Evolutionary conservation across 768 basidiomycete species (phyloP), one percentile per base, ranked within the genome.

Genomic region (Paxillus ammoniavirescens): DNA sequence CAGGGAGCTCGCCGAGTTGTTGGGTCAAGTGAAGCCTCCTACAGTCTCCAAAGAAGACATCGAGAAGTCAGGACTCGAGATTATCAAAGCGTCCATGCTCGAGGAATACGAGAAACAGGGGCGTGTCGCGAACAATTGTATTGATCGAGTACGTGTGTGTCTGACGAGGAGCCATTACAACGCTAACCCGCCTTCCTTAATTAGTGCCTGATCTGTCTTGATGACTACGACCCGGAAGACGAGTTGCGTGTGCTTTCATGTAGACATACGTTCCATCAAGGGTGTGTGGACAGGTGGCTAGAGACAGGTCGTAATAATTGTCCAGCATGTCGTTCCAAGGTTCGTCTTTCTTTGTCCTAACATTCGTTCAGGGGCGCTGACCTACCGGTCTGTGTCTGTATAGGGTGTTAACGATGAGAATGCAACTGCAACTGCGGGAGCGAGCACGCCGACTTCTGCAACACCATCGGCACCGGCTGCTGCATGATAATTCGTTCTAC

Each of bases 221-320:
- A 91, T 52, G 92, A 96, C 50, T 97, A 97, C 69, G 78, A 79
- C 31, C 66, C 75, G 2, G 86, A 89, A 42, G 90, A 93, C 42
- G 85, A 93, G 26, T 71, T 95, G 45, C 84, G 95, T 23, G 72
- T 97, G 33, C 78, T 98, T 74, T 72, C 73, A 5, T 97, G 95
- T 70, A 80, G 82, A 58, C 94, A 98, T 72, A 86, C 82, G n/a
- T 98, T 94, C 79, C 94, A 98, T 65, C 84, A 84, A 63, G 73
- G 68, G 18, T 97, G 94, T 60, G 91, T 97, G 6, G 94, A 97
- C 65, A 84, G 78, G 55, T 96, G 94, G 92, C 75, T 96, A 33
- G 80, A 86, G 66, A 83, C 80, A 5, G 93, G 93, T 3, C 79
- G 85, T 52, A 97, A 97, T 63, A 92, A 91, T 54, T 97, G 94